phyloP scores from a whole-genome alignment of 495 filamentous ascomycete species.

The Aspergillus nanangensis region DNA sequence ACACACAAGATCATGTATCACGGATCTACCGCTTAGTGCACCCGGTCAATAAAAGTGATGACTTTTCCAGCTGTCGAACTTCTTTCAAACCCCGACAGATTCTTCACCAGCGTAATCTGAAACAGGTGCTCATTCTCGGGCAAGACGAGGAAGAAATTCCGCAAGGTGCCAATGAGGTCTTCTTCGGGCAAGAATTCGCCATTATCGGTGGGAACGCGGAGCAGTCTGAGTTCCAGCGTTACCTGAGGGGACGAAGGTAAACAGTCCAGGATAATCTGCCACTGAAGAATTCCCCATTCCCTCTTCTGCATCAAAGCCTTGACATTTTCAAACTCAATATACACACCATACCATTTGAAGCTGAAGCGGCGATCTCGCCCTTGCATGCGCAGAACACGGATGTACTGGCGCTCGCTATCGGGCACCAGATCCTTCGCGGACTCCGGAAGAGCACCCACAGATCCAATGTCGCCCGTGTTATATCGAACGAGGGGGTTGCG shows the following conservation, averaged over 20 bases:
- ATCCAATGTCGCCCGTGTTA: slow-evolving; percentile 31
- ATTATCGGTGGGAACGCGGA: slow-evolving; percentile 8
- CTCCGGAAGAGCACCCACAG: slow-evolving; percentile 22
- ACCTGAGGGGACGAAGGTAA: slow-evolving; percentile 6
- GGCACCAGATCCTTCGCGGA: slow-evolving; percentile 1
- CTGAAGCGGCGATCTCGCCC: slow-evolving; percentile 32
- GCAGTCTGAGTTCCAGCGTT: slow-evolving; percentile 9
- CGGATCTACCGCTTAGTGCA: too few species aligned
- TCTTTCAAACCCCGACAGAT: slow-evolving; percentile 5
- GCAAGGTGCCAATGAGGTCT: slow-evolving; percentile 9
- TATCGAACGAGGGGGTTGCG: slow-evolving; percentile 38
- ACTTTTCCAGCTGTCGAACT: slow-evolving; percentile 10
- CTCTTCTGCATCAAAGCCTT: slow-evolving; percentile 9
- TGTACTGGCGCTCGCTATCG: slow-evolving; percentile 1
- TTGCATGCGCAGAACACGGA: slow-evolving; percentile 19
- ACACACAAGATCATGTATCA: too few species aligned
- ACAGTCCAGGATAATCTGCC: slow-evolving; percentile 27
- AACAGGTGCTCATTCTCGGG: slow-evolving; percentile 4
- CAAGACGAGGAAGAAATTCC: slow-evolving; percentile 7
- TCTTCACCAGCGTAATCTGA: slow-evolving; percentile 2
- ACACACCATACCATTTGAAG: slow-evolving; percentile 28
- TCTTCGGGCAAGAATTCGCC: slow-evolving; percentile 17
- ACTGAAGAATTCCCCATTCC: slow-evolving; percentile 26
- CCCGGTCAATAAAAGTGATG: slow-evolving; percentile 10
- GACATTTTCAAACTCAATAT: slow-evolving; percentile 24